Evolutionary conservation across 1,284 basidiomycete genomes (phyloP), one percentile per base, ranked within the genome.

Genomic region (Rhodotorula sp.): DNA sequence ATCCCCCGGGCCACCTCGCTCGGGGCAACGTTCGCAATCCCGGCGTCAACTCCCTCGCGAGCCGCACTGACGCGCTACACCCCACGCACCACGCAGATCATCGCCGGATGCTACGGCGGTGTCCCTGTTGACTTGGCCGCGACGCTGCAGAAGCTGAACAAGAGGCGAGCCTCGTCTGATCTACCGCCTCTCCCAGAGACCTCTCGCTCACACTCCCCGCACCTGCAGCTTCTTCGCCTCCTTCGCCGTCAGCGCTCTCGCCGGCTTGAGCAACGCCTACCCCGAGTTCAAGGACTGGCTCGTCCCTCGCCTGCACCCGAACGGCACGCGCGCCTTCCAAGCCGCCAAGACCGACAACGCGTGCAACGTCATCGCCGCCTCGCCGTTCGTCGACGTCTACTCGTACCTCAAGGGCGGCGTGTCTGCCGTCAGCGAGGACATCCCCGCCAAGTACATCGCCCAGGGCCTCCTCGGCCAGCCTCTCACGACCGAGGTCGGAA

Each of bases 241-340:
- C n/a, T 34, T 64, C 30, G 62, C 54, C 20, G 7, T 57, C 47
- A 28, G 31, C 18, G 54, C 62, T 15, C 24, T 64, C 34, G 47
- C 54, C 26, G 62, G 62, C 11, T 31, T 64, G 31, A 55, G 46
- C 24, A 64, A 57, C 37, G 26, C 15, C n/a, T 34, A 57, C n/a
- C 54, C 34, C 24, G 46, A 48, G 11, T 34, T 64, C 54, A 20
- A 57, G 5, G 11, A 31, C 2, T 64, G 54, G 55, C 31, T 50
- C 34, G 1, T 16, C 9, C 4, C 30, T 4, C 7, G 22, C 37
- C 47, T 64, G 11, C 40, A 37, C 47, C 34, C 47, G 10, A 34
- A 46, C 31, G 62, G 62, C 15, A 26, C 26, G 16, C 22, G 47
- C 6, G 55, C 55, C n/a, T 31, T 51, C 47, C 34, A 31, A 30